Percentiles rank a stretch among this genome's conserved stretches.
phyloP scores from a whole-genome alignment of 371 early-diverging fungal species.

The Massospora cicadina region DNA sequence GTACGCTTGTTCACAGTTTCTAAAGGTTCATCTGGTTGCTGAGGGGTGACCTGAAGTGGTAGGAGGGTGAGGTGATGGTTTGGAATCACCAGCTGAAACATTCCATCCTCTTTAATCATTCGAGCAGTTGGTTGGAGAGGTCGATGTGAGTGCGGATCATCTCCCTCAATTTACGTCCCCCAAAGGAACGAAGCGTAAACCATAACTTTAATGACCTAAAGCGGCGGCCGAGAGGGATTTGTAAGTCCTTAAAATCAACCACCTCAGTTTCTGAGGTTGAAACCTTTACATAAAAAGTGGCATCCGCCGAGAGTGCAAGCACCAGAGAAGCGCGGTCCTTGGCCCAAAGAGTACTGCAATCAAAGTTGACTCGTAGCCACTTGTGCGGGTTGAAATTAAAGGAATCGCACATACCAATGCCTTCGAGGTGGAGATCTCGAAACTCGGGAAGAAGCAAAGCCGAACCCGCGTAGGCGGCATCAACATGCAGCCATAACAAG shows the following conservation, averaged over 20 bases:
- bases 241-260: conserved; percentile 35
- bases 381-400: conserved; percentile 39
- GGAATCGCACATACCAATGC: conserved; percentile 25
- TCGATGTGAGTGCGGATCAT: conserved; percentile 25
- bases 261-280: conserved; percentile 19
- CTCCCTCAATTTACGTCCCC: conserved; percentile 24
- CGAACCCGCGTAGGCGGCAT: conserved; percentile 40
- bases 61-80: conserved; percentile 22
- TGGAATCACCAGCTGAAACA: conserved; percentile 23
- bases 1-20: background rate
- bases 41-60: conserved; percentile 21
- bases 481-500: conserved; percentile 27
- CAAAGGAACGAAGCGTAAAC: conserved; percentile 39
- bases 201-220: conserved; percentile 37
- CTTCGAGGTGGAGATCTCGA: conserved; percentile 18
- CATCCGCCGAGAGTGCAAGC: conserved; percentile 18
- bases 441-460: conserved; percentile 32
- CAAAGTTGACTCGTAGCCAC: conserved; percentile 33
- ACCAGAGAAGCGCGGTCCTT: conserved; percentile 15
- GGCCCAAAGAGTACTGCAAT: conserved; percentile 28
- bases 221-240: conserved; percentile 29
- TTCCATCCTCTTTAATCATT: conserved; percentile 17
- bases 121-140: conserved; percentile 19
- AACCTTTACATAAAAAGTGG: conserved; percentile 15
- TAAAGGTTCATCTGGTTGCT: background rate